phyloP scores from a whole-genome alignment of 139 green algal genomes.

The Micromonas pusilla region DNA sequence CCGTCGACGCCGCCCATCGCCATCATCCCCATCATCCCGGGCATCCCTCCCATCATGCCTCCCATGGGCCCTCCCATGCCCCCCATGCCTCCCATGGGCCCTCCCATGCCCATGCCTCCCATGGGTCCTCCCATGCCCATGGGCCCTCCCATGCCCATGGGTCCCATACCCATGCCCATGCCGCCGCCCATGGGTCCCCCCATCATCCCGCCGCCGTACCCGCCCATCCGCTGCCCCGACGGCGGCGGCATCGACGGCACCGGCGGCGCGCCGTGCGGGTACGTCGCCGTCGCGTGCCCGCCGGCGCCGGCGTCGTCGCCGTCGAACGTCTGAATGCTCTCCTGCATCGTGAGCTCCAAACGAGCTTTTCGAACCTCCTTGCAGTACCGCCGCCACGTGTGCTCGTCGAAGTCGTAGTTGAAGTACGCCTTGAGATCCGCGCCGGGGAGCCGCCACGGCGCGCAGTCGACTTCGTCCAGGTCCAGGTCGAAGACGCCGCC shows the following conservation, averaged over 20 bases:
- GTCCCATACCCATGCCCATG: too few species aligned
- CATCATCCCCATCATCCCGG: neutral
- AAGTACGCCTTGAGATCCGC: constrained; percentile 43
- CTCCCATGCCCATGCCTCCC: too few species aligned
- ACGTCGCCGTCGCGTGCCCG: too few species aligned
- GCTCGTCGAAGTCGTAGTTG: constrained; percentile 44
- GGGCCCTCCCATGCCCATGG: too few species aligned
- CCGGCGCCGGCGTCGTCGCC: neutral
- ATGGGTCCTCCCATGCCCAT: too few species aligned
- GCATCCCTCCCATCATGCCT: neutral
- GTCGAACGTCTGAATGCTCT: constrained; percentile 2
- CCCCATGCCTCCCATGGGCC: too few species aligned
- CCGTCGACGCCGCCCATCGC: too few species aligned
- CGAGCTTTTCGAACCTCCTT: neutral
- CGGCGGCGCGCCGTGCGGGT: neutral
- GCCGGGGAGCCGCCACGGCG: constrained; percentile 33
- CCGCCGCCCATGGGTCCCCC: too few species aligned
- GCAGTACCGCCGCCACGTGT: constrained; percentile 35
- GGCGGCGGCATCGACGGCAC: neutral
- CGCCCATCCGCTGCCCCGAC: neutral
- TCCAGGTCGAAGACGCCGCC: constrained; percentile 40
- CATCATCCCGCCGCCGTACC: too few species aligned
- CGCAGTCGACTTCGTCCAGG: constrained; percentile 37
- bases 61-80: too few species aligned
- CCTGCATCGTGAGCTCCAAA: neutral